Percentiles rank a stretch among this genome's conserved stretches.
These are phyloP conservation scores for Beta corolliflora DNA, from an alignment of 179 eudicot genomes.

Conservation along the genomic window DNA sequence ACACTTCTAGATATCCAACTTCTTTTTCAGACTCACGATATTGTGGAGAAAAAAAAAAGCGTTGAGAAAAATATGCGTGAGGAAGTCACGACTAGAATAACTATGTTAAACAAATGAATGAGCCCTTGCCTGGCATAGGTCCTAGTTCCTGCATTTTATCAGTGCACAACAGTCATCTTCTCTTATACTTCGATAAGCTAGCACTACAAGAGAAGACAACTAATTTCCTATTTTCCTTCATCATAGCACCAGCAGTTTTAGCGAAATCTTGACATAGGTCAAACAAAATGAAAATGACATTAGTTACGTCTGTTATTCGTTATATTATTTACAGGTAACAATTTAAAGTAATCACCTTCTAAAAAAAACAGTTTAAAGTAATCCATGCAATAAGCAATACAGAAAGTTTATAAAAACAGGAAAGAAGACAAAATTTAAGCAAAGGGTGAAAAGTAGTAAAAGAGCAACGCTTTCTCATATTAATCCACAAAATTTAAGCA, in stretches of 20 bases:
- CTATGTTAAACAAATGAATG: not conserved
- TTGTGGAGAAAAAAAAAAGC: not conserved
- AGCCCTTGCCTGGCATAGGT: not conserved
- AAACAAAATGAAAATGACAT: not conserved
- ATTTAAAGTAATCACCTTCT: too few species aligned
- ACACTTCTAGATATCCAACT: not conserved
- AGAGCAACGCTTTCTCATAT: not conserved
- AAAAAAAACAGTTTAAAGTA: too few species aligned
- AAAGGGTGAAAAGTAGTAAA: not conserved
- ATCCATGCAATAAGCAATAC: not conserved
- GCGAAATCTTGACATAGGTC: not conserved
- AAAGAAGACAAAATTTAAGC: not conserved
- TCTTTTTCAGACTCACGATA: not conserved
- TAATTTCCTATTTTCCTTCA: not conserved
- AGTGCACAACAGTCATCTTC: not conserved
- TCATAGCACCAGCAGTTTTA: not conserved
- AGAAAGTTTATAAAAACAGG: not conserved
- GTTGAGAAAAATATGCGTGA: not conserved
- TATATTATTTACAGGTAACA: too few species aligned
- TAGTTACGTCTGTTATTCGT: too few species aligned
- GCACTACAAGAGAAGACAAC: not conserved
- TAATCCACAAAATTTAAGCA: not conserved
- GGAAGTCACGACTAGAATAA: not conserved
- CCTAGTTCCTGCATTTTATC: not conserved
- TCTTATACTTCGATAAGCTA: conserved; percentile 6